phyloP scores from a whole-genome alignment of 208 protist genomes.

The Naegleria lovaniensis region DNA sequence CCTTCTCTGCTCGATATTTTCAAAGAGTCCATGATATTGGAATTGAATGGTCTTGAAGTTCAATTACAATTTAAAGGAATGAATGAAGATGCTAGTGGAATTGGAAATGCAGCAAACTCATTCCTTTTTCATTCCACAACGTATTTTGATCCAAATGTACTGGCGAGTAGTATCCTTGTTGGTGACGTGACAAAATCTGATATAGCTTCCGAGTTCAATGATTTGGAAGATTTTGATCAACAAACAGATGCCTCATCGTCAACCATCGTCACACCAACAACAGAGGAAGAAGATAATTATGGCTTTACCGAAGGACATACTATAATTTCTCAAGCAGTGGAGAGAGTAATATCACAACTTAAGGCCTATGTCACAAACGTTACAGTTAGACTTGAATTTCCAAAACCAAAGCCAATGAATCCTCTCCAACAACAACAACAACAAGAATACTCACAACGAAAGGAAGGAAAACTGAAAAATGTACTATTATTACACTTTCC shows the following conservation, averaged over 20 bases:
- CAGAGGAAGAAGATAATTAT: not conserved
- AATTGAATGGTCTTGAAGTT: not conserved
- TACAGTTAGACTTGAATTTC: slow-evolving; percentile 20
- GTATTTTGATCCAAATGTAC: not conserved
- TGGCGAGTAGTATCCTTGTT: not conserved
- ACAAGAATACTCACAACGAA: not conserved
- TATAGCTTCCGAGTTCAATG: not conserved
- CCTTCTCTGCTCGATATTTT: not conserved
- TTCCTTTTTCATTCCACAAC: not conserved
- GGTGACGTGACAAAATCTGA: slow-evolving; percentile 15
- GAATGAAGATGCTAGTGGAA: not conserved
- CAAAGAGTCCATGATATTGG: not conserved
- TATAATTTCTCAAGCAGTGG: not conserved
- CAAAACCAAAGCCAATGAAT: not conserved
- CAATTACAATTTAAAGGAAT: not conserved
- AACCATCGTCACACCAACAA: not conserved
- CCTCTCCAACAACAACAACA: not conserved
- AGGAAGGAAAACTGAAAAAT: not conserved
- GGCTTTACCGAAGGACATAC: not conserved
- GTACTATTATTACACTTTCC: slow-evolving; percentile 19
- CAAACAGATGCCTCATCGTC: not conserved
- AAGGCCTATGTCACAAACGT: slow-evolving; percentile 4
- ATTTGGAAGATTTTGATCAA: not conserved
- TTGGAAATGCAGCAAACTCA: not conserved
- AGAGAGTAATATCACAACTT: not conserved